phyloP scores from a whole-genome alignment of 2,329 filamentous ascomycete species.

The Ophiostoma sp. region DNA sequence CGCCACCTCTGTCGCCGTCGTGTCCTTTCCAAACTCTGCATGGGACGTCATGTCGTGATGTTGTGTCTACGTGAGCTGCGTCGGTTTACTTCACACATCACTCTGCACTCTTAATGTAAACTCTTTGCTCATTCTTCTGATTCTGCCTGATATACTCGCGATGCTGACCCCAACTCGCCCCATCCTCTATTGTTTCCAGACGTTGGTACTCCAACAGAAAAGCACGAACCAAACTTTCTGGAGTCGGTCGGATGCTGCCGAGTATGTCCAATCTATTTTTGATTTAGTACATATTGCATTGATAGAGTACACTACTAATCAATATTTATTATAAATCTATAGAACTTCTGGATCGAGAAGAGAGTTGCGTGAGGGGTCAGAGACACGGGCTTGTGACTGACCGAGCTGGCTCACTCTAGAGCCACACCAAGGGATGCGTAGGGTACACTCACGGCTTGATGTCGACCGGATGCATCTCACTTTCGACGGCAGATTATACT shows the following conservation, averaged over 20 bases:
- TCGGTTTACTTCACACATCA: neutral
- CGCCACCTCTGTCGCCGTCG: slow-evolving; percentile 27
- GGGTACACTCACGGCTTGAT: neutral
- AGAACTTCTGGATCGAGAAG: neutral
- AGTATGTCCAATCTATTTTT: neutral
- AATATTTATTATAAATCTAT: neutral
- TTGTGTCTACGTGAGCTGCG: neutral
- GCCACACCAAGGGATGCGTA: neutral
- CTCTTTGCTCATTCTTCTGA: neutral
- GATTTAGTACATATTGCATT: neutral
- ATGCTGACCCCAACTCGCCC: neutral
- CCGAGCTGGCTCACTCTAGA: neutral
- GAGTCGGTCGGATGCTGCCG: neutral
- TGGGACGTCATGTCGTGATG: slow-evolving; percentile 25
- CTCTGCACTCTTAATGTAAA: neutral
- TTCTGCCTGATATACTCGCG: neutral
- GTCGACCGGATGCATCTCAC: neutral
- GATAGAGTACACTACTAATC: no score
- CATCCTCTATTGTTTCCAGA: neutral
- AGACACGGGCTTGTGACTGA: neutral
- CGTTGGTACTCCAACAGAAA: neutral
- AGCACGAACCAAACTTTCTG: neutral
- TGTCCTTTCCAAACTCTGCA: slow-evolving; percentile 23
- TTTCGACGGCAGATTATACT: neutral
- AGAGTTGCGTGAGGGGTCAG: neutral